These are phyloP conservation scores for Hortiboletus campestris DNA, from an alignment of 768 basidiomycete species.

Conservation along the genomic window DNA sequence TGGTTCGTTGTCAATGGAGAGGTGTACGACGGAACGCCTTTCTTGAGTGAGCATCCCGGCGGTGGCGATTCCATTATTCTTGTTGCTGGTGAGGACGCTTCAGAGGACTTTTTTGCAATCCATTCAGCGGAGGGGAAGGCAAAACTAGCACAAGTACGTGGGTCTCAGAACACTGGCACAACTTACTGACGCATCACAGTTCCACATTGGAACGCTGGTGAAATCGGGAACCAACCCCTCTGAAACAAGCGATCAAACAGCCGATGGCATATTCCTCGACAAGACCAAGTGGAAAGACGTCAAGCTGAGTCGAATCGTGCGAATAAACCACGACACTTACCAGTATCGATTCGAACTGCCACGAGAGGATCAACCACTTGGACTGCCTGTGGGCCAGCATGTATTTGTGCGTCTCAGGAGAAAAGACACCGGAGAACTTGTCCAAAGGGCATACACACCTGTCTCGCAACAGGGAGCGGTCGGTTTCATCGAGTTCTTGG, in stretches of 20 bases:
- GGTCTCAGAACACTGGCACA: background rate
- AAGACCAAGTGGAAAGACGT: constrained; percentile 49
- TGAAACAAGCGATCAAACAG: constrained; percentile 4
- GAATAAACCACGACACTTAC: constrained; percentile 48
- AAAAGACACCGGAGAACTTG: constrained; percentile 41
- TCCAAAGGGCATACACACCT: constrained; percentile 61
- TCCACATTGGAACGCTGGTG: constrained; percentile 51
- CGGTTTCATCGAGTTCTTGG: constrained; percentile 51
- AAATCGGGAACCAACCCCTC: background rate
- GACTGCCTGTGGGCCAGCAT: constrained; percentile 60
- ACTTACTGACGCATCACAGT: constrained; percentile 22
- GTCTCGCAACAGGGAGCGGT: constrained; percentile 41
- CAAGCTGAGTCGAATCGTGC: constrained; percentile 35
- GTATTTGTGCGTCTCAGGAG: constrained; percentile 49
- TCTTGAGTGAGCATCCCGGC: constrained; percentile 57
- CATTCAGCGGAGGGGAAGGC: constrained; percentile 51
- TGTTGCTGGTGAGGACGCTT: constrained; percentile 57
- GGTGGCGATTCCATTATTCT: constrained; percentile 53
- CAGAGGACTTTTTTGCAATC: constrained; percentile 64
- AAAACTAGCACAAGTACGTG: constrained; percentile 41
- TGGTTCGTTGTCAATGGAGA: constrained; percentile 57
- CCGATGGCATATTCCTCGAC: constrained; percentile 38
- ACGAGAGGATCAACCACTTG: constrained; percentile 40
- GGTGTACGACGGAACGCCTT: constrained; percentile 53
- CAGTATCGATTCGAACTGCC: constrained; percentile 51